Conservation (phyloP, 768 basidiomycete genomes). For the Boletus vermiculosoides region DNA sequence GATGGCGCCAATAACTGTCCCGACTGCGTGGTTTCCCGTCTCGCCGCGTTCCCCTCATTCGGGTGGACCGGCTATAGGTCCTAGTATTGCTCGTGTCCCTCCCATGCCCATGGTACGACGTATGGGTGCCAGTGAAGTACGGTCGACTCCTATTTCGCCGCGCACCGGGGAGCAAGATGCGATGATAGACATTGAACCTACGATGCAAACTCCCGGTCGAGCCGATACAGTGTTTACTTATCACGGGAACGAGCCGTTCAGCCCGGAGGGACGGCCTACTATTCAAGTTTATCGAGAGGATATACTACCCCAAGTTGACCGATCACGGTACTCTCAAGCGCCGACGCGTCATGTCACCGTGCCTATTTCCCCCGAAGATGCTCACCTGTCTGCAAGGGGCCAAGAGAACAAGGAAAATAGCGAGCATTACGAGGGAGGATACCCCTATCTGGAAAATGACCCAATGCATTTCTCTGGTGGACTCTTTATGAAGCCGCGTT, state of each 20-base stretch:
- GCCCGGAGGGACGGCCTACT: slow-evolving; percentile 8
- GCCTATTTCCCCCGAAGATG: slow-evolving; percentile 16
- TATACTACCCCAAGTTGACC: slow-evolving; percentile 17
- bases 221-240: slow-evolving; percentile 40
- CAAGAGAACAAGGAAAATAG: slow-evolving; percentile 42
- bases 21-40: slow-evolving; percentile 20
- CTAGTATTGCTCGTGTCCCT: slow-evolving; percentile 10
- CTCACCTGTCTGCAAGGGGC: slow-evolving; percentile 5
- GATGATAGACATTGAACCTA: slow-evolving; percentile 36
- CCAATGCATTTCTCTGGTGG: slow-evolving; percentile 28
- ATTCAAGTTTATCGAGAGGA: slow-evolving; percentile 26
- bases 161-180: slow-evolving; percentile 39
- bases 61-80: slow-evolving; percentile 14
- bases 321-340: slow-evolving; percentile 17
- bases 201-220: slow-evolving; percentile 46
- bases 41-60: slow-evolving; percentile 8
- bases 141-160: slow-evolving; percentile 43
- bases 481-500: slow-evolving; percentile 31
- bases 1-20: slow-evolving; percentile 3
- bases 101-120: slow-evolving; percentile 12
- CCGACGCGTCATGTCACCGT: slow-evolving; percentile 10
- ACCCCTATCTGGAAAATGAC: slow-evolving; percentile 19
- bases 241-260: slow-evolving; percentile 18
- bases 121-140: slow-evolving; percentile 4
- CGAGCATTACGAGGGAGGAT: slow-evolving; percentile 14